A percentile compares a stretch with the other conserved stretches of the same genome.
phyloP scores from a whole-genome alignment of 2,329 filamentous ascomycete genomes.

The Canariomyces notabilis region DNA sequence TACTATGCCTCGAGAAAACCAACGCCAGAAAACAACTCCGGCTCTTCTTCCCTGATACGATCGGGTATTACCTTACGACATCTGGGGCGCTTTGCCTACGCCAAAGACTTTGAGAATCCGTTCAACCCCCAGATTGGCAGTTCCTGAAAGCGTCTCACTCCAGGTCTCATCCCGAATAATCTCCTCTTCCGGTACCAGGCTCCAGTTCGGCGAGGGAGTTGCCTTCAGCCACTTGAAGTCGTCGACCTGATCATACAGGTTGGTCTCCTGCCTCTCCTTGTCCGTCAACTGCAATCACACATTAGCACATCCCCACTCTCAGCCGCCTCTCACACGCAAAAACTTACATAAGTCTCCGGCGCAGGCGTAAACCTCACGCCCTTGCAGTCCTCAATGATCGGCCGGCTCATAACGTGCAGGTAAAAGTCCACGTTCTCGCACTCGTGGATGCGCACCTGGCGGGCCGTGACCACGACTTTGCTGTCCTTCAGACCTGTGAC shows the following conservation, averaged over 20 bases:
- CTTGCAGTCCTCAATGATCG: slow-evolving; percentile 88
- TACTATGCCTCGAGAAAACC: too few species aligned
- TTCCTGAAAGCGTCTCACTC: slow-evolving; percentile 62
- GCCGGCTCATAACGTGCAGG: slow-evolving; percentile 72
- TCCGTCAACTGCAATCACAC: slow-evolving; percentile 21
- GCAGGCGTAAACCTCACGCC: slow-evolving; percentile 74
- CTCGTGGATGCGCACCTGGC: slow-evolving; percentile 92
- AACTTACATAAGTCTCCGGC: slow-evolving; percentile 62
- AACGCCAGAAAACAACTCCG: too few species aligned
- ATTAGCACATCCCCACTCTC: slow-evolving; percentile 17
- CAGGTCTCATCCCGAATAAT: slow-evolving; percentile 60
- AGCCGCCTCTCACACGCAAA: not conserved
- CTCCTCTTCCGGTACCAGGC: slow-evolving; percentile 56
- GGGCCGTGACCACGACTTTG: slow-evolving; percentile 70
- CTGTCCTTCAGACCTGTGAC: slow-evolving; percentile 70
- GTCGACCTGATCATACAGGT: slow-evolving; percentile 86
- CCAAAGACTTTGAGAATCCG: slow-evolving; percentile 58
- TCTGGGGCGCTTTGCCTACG: not conserved
- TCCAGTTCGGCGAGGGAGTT: slow-evolving; percentile 86
- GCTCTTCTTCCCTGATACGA: too few species aligned
- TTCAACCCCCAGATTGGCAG: slow-evolving; percentile 55
- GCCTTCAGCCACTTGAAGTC: slow-evolving; percentile 97
- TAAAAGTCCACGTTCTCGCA: slow-evolving; percentile 79
- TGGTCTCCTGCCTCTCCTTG: slow-evolving; percentile 37
- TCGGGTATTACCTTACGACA: too few species aligned